These are phyloP conservation scores for Hansenula sp. DNA, from an alignment of 1,139 yeast species.

Conservation along the genomic window DNA sequence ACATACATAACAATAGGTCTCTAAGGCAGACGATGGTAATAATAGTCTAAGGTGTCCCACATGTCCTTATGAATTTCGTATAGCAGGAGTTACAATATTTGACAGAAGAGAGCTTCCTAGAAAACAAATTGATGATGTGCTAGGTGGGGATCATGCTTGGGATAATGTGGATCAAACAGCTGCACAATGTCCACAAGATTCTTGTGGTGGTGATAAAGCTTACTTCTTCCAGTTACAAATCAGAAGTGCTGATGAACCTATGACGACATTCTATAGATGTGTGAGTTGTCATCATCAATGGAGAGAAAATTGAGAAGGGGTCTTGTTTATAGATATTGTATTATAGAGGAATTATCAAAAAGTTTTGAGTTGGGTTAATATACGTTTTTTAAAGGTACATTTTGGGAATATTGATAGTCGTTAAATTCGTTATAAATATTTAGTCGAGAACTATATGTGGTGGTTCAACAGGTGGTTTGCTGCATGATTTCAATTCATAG, in stretches of 20 bases:
- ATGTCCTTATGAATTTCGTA: conserved; percentile 91
- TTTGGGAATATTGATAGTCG: too few species aligned
- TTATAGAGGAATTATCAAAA: too few species aligned
- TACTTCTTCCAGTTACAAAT: conserved; percentile 96
- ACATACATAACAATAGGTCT: conserved; percentile 16
- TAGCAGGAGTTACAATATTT: conserved; percentile 75
- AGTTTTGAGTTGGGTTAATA: too few species aligned
- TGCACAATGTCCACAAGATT: conserved; percentile 84
- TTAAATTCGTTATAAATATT: too few species aligned
- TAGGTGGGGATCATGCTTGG: conserved; percentile 98
- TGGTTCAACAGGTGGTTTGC: too few species aligned
- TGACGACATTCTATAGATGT: conserved; percentile 96
- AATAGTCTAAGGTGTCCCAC: conserved; percentile 72
- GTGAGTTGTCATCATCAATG: conserved; percentile 91
- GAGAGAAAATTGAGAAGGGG: conserved; percentile 70
- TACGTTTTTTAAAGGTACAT: too few species aligned
- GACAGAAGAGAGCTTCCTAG: conserved; percentile 80
- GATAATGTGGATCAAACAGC: conserved; percentile 92
- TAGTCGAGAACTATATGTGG: too few species aligned
- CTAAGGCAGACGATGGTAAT: conserved; percentile 33
- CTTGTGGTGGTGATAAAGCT: conserved; percentile 87
- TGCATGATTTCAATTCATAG: conserved; percentile 1
- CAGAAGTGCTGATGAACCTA: conserved; percentile 73
- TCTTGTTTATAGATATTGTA: too few species aligned
- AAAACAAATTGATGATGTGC: conserved; percentile 91